phyloP scores from a whole-genome alignment of 179 eudicot genomes.

The Camellia oleifera region DNA sequence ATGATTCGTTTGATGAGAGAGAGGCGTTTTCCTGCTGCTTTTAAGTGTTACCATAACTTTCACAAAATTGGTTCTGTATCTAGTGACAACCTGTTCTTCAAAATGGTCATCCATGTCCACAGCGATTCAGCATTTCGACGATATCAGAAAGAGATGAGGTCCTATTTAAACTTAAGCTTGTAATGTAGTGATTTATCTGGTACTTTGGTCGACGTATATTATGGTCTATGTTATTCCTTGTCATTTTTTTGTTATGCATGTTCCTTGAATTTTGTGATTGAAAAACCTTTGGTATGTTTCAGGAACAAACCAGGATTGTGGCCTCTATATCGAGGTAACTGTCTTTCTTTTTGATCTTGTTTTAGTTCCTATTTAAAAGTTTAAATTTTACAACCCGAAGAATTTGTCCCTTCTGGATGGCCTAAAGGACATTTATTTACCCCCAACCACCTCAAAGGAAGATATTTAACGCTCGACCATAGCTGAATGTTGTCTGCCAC shows the following conservation, averaged over 20 bases:
- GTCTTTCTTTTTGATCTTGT: background rate
- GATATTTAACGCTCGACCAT: background rate
- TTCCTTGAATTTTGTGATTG: slow-evolving; percentile 21
- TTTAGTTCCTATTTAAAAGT: background rate
- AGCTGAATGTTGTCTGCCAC: background rate
- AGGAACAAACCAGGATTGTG: slow-evolving; percentile 82
- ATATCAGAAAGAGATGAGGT: slow-evolving; percentile 86
- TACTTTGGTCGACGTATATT: background rate
- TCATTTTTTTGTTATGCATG: slow-evolving; percentile 6
- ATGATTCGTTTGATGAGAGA: slow-evolving; percentile 80
- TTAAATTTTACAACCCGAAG: background rate
- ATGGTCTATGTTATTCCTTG: background rate
- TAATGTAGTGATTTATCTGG: background rate
- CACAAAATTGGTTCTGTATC: slow-evolving; percentile 55
- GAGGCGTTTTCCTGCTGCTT: slow-evolving; percentile 73
- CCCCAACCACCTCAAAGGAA: background rate
- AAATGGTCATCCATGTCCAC: slow-evolving; percentile 92
- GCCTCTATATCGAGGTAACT: slow-evolving; percentile 94
- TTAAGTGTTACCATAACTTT: slow-evolving; percentile 79
- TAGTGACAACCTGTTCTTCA: slow-evolving; percentile 56
- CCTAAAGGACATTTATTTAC: background rate
- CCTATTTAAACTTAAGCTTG: slow-evolving; percentile 7
- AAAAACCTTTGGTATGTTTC: slow-evolving; percentile 30
- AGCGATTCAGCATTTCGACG: slow-evolving; percentile 77
- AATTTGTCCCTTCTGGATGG: background rate